Conservation (phyloP, 352 stramenopile species). For the Globisporangium cederbergense region DNA sequence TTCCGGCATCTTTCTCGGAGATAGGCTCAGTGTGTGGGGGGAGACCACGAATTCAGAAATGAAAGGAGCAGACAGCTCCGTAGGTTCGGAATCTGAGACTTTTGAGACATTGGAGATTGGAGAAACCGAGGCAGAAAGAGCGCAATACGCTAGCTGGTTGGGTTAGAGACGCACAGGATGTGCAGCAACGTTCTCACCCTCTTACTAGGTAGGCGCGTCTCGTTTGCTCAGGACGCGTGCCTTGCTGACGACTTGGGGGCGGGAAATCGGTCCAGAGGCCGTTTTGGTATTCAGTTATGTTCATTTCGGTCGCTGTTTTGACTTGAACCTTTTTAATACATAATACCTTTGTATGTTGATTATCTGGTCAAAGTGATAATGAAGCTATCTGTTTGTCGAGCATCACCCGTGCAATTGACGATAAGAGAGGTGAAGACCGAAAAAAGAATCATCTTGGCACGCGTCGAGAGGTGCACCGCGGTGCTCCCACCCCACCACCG, state of each 20-base stretch:
- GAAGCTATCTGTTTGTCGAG: not conserved
- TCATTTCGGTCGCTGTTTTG: not conserved
- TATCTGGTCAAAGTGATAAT: not conserved
- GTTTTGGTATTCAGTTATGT: not conserved
- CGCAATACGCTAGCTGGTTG: not conserved
- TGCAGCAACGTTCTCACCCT: not conserved
- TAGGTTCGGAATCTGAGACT: not conserved
- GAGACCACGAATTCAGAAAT: conserved; percentile 8
- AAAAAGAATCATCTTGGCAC: conserved; percentile 1
- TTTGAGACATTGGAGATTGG: not conserved
- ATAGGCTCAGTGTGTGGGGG: not conserved
- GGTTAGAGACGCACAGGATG: not conserved
- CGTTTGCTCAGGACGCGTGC: not conserved
- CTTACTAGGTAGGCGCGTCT: too few species aligned
- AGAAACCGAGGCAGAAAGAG: not conserved
- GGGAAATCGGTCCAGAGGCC: not conserved
- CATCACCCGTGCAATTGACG: not conserved
- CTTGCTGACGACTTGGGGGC: not conserved
- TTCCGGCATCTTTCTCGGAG: not conserved
- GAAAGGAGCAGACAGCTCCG: not conserved
- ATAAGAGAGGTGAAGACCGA: not conserved
- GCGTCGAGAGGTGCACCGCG: not conserved
- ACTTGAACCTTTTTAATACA: not conserved
- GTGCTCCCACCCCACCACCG: not conserved
- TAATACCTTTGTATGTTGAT: too few species aligned